Evolutionary conservation across 768 basidiomycete species (phyloP).

Genomic region (Leccinum imitatum): DNA sequence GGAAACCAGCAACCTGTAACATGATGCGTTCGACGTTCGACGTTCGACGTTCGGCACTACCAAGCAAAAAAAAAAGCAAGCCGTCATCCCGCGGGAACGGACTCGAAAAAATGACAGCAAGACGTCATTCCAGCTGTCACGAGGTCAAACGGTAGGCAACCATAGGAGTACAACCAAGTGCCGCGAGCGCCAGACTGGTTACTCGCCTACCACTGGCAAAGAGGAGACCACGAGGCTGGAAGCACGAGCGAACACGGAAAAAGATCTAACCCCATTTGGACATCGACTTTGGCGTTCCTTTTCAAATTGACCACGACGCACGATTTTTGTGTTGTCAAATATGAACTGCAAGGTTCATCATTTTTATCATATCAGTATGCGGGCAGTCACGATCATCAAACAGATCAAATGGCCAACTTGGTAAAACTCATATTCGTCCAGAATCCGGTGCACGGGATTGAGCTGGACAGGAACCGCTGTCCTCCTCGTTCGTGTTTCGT

Average conservation of each 20-base stretch:
- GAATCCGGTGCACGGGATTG: slow-evolving; percentile 8
- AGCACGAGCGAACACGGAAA: neutral
- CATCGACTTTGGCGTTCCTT: slow-evolving; percentile 7
- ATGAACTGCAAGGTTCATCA: slow-evolving; percentile 17
- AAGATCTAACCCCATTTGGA: neutral
- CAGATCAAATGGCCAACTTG: slow-evolving; percentile 17
- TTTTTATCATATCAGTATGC: slow-evolving; percentile 11
- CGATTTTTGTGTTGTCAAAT: slow-evolving; percentile 8
- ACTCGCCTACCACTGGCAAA: neutral
- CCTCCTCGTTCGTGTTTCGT: slow-evolving; percentile 20
- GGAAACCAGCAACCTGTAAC: neutral
- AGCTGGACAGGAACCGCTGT: slow-evolving; percentile 6
- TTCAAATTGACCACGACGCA: neutral
- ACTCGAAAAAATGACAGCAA: neutral
- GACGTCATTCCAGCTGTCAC: slow-evolving; percentile 3
- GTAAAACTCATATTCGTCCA: slow-evolving; percentile 9
- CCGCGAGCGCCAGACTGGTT: neutral
- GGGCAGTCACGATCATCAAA: slow-evolving; percentile 10
- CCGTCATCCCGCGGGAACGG: neutral
- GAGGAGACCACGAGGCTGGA: slow-evolving; percentile 17
- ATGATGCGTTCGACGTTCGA: neutral
- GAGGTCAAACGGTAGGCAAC: slow-evolving; percentile 1
- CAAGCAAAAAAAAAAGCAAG: neutral
- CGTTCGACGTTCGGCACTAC: neutral
- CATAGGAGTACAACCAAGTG: neutral